phyloP scores from a whole-genome alignment of 805 yeast species.

The Nakazawaea molendinolei region DNA sequence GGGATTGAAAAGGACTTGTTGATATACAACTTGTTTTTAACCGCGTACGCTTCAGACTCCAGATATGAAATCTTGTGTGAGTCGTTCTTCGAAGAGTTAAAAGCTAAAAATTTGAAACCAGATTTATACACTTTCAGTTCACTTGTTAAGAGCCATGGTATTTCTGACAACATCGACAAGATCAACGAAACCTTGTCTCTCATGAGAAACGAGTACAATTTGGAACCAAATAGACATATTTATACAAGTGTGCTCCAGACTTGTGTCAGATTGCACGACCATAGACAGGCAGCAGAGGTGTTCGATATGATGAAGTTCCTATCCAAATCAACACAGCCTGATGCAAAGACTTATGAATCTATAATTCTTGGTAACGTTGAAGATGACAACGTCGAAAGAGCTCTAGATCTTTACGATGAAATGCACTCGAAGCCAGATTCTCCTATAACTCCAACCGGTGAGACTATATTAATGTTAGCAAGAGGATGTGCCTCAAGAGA shows the following conservation, averaged over 20 bases:
- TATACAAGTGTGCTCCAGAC: slow-evolving; percentile 57
- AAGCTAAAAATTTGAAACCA: slow-evolving; percentile 21
- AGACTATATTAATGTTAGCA: slow-evolving; percentile 51
- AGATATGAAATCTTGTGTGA: slow-evolving; percentile 26
- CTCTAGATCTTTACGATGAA: slow-evolving; percentile 70
- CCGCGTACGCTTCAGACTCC: slow-evolving; percentile 21
- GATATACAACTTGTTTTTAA: slow-evolving; percentile 31
- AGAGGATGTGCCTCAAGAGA: slow-evolving; percentile 57
- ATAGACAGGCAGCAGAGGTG: slow-evolving; percentile 57
- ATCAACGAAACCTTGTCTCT: slow-evolving; percentile 31
- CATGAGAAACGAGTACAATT: slow-evolving; percentile 28
- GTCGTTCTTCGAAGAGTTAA: slow-evolving; percentile 23
- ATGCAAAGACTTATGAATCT: slow-evolving; percentile 57
- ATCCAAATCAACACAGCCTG: slow-evolving; percentile 62
- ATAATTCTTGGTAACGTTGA: slow-evolving; percentile 62
- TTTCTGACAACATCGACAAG: slow-evolving; percentile 27
- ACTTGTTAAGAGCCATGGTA: slow-evolving; percentile 39
- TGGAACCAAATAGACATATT: slow-evolving; percentile 37
- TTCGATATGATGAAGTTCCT: slow-evolving; percentile 85
- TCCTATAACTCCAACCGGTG: slow-evolving; percentile 33
- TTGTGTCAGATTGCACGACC: slow-evolving; percentile 45
- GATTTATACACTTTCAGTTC: slow-evolving; percentile 36
- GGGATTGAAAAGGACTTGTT: slow-evolving; percentile 24
- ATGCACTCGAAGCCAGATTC: slow-evolving; percentile 33
- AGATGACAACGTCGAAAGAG: slow-evolving; percentile 61